Base-by-base conservation (phyloP, 2,329 filamentous ascomycete species). In the Dactylellina cionopaga region DNA sequence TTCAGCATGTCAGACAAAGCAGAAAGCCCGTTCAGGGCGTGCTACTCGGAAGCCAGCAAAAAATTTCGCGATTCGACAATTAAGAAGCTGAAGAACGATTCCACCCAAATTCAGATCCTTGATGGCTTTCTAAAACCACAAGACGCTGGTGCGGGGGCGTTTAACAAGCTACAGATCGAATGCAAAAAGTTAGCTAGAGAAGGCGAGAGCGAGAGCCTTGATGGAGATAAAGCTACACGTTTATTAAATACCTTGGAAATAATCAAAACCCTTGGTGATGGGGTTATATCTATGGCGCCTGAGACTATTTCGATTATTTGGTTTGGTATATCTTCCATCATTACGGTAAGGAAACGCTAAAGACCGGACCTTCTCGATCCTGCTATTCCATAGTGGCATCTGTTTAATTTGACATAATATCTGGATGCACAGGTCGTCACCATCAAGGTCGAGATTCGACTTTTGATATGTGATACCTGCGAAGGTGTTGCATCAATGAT, bases 391-490 rank as follows among this genome's bases (percentile, higher is more conserved):
- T 39, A 39, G 15, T 39, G 4, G 11, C n/a, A 39, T 11, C 5
- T 39, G 35, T n/a, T n/a, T n/a, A 22, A 22, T 43, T 19, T 43
- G 15, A 43, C 24, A 25, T 24, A 13, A 47, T 47, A 29, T 5
- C n/a, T 5, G 3, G 19, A 4, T 27, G 2, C n/a, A 24, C 22
- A 58, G 54, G 22, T 58, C n/a, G 54, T 25, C 5, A 58, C 54
- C 7, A 33, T 58, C n/a, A 46, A 33, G 11, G 15, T 58, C 2
- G 54, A 58, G 9, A 58, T 58, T 29, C 54, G 54, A 11, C 37
- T 58, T n/a, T 22, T 58, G 37, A 58, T 58, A 58, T 58, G 54
- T n/a, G 39, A 46, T 33, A 46, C 54, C 3, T 58, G 54, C 15
- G 39, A 44, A 11, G 46, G 54, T 33, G 33, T 58, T 19, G 31